These are phyloP conservation scores for Fusarium continuum DNA, from an alignment of 2,329 filamentous ascomycete genomes.

Conservation along the genomic window DNA sequence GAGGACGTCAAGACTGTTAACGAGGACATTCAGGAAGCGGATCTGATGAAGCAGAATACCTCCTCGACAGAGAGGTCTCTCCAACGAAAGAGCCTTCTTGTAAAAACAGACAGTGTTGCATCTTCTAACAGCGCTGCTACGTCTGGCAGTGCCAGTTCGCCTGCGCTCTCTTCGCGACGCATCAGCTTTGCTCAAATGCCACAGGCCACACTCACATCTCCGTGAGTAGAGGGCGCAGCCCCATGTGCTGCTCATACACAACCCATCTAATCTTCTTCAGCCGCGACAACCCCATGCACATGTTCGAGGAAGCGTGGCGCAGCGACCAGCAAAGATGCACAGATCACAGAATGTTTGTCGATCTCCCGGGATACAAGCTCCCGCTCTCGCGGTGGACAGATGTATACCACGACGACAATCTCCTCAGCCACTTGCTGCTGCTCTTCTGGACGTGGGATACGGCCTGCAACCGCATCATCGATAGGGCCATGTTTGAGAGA, in stretches of 20 bases:
- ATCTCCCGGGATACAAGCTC: conserved; percentile 7
- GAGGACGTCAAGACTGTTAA: conserved; percentile 6
- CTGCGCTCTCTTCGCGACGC: not conserved
- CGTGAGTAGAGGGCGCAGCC: not conserved
- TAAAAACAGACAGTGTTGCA: not conserved
- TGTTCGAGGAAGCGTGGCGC: conserved; percentile 11
- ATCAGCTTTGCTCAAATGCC: not conserved
- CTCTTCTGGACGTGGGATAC: conserved; percentile 31
- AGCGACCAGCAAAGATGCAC: not conserved
- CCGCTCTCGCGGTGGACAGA: conserved; percentile 28
- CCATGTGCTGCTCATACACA: too few species aligned
- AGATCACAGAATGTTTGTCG: not conserved
- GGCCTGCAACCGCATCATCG: conserved; percentile 17
- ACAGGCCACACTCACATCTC: conserved; percentile 9
- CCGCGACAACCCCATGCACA: not conserved
- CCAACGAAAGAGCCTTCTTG: not conserved
- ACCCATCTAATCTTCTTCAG: not conserved
- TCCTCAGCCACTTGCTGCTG: conserved; percentile 16
- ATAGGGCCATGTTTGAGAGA: conserved; percentile 23
- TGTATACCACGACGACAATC: conserved; percentile 10
- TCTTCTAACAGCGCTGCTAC: conserved; percentile 1
- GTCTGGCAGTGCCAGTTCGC: not conserved
- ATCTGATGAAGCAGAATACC: not conserved
- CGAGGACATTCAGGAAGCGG: not conserved
- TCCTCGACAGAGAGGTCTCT: too few species aligned